phyloP scores from a whole-genome alignment of 768 basidiomycete genomes.

The Phlebiopsis gigantea region DNA sequence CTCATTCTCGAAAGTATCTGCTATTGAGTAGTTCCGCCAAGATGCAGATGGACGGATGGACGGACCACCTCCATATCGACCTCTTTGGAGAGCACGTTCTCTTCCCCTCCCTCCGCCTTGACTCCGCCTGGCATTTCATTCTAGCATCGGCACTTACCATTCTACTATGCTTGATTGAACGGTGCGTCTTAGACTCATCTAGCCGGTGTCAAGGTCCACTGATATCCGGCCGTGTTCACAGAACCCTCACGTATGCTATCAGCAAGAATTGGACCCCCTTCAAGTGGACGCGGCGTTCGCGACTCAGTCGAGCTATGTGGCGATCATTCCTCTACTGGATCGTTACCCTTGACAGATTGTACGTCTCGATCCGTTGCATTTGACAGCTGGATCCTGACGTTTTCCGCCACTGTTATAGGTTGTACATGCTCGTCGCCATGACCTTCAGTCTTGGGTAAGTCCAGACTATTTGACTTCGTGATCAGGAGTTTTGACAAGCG shows the following conservation, averaged over 20 bases:
- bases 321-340: constrained; percentile 49
- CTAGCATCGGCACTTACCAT: constrained; percentile 39
- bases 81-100: constrained; percentile 44
- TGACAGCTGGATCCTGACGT: neutral
- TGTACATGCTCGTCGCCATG: constrained; percentile 74
- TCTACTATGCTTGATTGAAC: constrained; percentile 48
- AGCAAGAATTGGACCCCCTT: constrained; percentile 47
- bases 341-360: constrained; percentile 60
- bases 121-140: constrained; percentile 45
- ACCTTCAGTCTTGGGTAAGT: constrained; percentile 66
- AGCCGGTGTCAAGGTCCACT: neutral
- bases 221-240: constrained; percentile 18
- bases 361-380: constrained; percentile 22
- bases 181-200: constrained; percentile 33
- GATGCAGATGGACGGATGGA: constrained; percentile 40
- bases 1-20: neutral
- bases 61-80: constrained; percentile 38
- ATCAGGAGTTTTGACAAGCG: neutral
- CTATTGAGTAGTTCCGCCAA: neutral
- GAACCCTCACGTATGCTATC: constrained; percentile 44
- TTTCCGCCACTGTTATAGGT: constrained; percentile 29
- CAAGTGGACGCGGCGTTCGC: constrained; percentile 32
- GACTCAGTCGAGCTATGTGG: constrained; percentile 46
- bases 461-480: neutral
- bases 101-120: constrained; percentile 36